Evolutionary conservation across 164 flowering plant species (phyloP).

Genomic region (Platanus orientalis): DNA sequence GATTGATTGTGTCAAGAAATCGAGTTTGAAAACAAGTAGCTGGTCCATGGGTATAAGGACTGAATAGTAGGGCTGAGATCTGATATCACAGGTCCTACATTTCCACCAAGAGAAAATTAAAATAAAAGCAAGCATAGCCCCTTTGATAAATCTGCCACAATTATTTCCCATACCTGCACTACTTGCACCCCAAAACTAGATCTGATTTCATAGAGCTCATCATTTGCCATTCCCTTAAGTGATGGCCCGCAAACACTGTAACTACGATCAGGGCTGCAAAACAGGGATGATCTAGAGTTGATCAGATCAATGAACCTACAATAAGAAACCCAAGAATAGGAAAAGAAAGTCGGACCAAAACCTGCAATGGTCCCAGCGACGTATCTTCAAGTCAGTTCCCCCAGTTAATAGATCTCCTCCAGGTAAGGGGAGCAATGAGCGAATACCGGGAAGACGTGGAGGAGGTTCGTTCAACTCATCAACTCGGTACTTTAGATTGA

Average conservation of each 20-base stretch:
- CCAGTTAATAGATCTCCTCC: conserved; percentile 91
- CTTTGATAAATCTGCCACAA: not conserved
- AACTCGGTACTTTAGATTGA: conserved; percentile 65
- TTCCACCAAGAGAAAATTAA: not conserved
- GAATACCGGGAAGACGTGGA: conserved; percentile 78
- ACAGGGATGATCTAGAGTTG: not conserved
- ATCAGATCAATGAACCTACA: conserved; percentile 3
- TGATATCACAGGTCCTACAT: not conserved
- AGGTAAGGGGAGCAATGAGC: conserved; percentile 87
- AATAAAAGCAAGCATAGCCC: not conserved
- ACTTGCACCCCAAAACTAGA: conserved; percentile 86
- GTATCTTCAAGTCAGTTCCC: conserved; percentile 38
- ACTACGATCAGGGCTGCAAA: conserved; percentile 78
- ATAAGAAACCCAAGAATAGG: not conserved
- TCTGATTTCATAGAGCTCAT: conserved; percentile 67
- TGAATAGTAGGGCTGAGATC: too few relatives aligned
- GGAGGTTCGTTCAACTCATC: conserved; percentile 88
- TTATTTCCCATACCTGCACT: conserved; percentile 64
- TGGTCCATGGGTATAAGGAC: too few relatives aligned
- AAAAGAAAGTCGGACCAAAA: conserved; percentile 17
- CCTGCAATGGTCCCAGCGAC: conserved; percentile 92
- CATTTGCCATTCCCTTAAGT: conserved; percentile 60
- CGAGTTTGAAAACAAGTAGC: not conserved
- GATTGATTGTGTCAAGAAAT: not conserved
- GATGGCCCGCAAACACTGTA: conserved; percentile 89